Evolutionary conservation across 2,329 filamentous ascomycete species (phyloP).

Genomic region (Ophiostoma sp.): DNA sequence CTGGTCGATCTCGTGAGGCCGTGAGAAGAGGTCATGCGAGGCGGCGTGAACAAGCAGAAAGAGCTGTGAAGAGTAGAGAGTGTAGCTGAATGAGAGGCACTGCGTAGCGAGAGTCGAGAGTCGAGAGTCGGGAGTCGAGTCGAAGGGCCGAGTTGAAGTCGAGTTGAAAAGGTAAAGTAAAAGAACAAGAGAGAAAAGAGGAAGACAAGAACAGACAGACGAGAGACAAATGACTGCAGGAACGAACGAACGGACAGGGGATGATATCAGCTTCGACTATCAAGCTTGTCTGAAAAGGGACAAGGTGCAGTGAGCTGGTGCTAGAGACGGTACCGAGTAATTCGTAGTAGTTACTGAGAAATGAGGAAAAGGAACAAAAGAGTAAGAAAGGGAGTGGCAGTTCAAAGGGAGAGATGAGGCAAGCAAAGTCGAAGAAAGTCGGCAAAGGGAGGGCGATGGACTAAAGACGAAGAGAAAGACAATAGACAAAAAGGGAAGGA

Average conservation of each 20-base stretch:
- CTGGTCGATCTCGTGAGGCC: background rate
- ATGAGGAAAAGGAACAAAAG: background rate
- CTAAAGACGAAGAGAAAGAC: background rate
- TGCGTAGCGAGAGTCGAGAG: background rate
- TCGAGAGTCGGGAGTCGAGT: background rate
- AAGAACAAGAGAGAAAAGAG: background rate
- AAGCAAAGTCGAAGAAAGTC: background rate
- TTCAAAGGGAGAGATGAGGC: background rate
- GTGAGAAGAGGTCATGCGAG: background rate
- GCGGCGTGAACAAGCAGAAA: background rate
- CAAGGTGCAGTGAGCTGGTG: conserved; percentile 7
- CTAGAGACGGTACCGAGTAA: background rate
- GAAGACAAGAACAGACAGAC: background rate
- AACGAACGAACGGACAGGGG: background rate
- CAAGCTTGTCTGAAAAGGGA: conserved; percentile 23
- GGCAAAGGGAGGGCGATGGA: background rate
- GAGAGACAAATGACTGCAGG: background rate
- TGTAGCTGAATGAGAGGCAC: background rate
- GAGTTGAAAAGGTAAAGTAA: background rate
- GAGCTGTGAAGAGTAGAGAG: background rate
- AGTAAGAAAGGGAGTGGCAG: background rate
- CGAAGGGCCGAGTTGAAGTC: background rate
- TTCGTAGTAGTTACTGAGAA: too few species aligned
- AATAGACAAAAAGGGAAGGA: background rate
- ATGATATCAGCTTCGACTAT: conserved; percentile 6